These are phyloP conservation scores for Dendrocalamus sinicus DNA, from an alignment of 176 grass and related monocot genomes.

Conservation along the genomic window DNA sequence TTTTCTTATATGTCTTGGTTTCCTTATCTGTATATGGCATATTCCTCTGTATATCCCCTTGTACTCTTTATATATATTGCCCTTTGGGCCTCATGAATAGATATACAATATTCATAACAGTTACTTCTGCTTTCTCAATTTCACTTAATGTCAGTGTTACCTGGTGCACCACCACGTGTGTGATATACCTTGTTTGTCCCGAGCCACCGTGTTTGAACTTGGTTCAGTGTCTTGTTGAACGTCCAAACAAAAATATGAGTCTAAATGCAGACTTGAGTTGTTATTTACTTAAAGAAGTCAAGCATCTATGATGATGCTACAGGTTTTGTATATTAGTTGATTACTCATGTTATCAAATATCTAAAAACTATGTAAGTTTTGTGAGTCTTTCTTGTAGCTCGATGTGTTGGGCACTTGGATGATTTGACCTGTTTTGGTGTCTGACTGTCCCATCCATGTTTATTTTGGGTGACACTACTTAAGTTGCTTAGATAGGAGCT, in stretches of 20 bases:
- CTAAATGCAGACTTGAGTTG: conserved; percentile 1
- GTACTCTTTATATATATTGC: too few relatives aligned
- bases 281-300: conserved; percentile 22
- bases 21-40: too few relatives aligned
- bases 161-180: background rate
- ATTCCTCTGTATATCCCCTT: too few relatives aligned
- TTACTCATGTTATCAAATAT: conserved; percentile 21
- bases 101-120: too few relatives aligned
- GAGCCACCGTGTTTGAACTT: conserved; percentile 10
- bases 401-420: background rate
- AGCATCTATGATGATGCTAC: background rate
- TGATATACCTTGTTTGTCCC: conserved; percentile 9
- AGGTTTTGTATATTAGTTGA: background rate
- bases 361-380: background rate
- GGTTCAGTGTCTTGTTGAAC: conserved; percentile 2
- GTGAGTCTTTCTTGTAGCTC: background rate
- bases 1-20: too few relatives aligned
- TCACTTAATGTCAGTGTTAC: conserved; percentile 2
- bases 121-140: background rate
- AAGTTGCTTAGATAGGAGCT: conserved; percentile 1
- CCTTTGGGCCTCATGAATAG: too few relatives aligned
- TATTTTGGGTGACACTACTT: background rate
- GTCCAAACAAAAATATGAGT: background rate
- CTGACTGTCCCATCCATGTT: background rate
- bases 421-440: conserved; percentile 17